Conservation (phyloP, 208 protist genomes). For the Acanthamoeba culbertsoni region DNA sequence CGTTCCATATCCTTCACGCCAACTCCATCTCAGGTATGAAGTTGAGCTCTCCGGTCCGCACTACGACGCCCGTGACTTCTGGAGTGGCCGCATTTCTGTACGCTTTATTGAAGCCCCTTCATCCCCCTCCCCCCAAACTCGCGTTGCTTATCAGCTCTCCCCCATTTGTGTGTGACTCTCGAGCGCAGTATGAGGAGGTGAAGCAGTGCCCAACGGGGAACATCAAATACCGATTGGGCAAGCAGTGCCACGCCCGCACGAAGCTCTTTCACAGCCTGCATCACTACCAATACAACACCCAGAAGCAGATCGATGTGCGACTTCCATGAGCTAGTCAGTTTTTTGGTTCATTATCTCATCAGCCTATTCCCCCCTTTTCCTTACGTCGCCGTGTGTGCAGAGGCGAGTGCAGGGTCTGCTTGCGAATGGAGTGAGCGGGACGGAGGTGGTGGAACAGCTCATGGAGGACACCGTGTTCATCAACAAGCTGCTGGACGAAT, state of each 20-base stretch:
- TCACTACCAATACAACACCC: neutral
- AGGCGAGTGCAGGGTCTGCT: neutral
- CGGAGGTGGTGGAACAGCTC: neutral
- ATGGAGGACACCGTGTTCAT: neutral
- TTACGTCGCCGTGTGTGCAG: neutral
- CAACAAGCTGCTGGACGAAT: neutral
- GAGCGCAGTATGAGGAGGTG: neutral
- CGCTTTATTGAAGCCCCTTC: neutral
- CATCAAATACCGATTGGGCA: neutral
- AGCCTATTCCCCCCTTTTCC: neutral
- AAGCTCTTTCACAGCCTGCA: constrained; percentile 3
- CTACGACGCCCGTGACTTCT: neutral
- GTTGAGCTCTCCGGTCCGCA: neutral
- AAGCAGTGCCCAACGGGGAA: neutral
- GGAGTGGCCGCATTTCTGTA: constrained; percentile 8
- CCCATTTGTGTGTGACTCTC: neutral
- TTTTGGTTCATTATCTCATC: neutral
- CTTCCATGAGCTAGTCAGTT: neutral
- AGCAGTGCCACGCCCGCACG: neutral
- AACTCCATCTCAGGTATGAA: neutral
- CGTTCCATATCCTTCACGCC: neutral
- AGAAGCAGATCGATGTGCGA: neutral
- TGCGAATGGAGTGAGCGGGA: neutral
- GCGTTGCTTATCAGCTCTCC: neutral
- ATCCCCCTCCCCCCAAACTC: neutral